Evolutionary conservation across 2,329 filamentous ascomycete species (phyloP).

Genomic region (Fusarium pilosicola): DNA sequence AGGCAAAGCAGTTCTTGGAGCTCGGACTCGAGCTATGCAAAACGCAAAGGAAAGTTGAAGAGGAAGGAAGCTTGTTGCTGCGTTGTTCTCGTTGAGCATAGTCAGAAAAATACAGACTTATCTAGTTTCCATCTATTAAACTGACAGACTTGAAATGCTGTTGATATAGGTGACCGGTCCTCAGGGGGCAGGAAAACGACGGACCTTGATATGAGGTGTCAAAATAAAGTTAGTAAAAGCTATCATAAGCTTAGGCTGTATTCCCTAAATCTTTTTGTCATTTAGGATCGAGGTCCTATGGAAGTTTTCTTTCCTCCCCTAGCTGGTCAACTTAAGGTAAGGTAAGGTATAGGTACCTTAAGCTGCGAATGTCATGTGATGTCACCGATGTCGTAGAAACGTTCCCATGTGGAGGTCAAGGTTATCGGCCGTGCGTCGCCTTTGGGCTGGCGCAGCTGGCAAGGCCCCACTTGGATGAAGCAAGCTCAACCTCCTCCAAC

Average conservation of each 20-base stretch:
- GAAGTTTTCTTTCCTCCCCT: too few species aligned
- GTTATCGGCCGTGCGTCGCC: slow-evolving; percentile 44
- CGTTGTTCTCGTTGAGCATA: background rate
- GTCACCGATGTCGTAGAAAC: slow-evolving; percentile 43
- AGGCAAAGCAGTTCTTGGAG: slow-evolving; percentile 71
- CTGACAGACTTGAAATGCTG: background rate
- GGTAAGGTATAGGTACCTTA: background rate
- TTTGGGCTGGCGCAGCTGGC: slow-evolving; percentile 40
- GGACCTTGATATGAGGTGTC: too few species aligned
- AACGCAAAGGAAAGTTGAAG: slow-evolving; percentile 37
- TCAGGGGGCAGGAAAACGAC: too few species aligned
- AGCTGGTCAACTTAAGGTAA: too few species aligned
- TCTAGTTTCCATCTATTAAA: background rate
- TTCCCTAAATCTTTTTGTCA: too few species aligned
- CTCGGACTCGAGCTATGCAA: slow-evolving; percentile 49
- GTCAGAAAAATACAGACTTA: background rate
- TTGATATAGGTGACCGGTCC: background rate
- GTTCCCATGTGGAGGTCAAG: slow-evolving; percentile 29
- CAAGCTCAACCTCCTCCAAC: slow-evolving; percentile 55
- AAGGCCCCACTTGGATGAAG: slow-evolving; percentile 51
- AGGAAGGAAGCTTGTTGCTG: slow-evolving; percentile 13
- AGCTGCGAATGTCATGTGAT: slow-evolving; percentile 52
- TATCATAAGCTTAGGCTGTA: too few species aligned
- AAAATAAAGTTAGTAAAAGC: too few species aligned
- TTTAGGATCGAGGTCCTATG: too few species aligned